Percentiles rank a stretch among this genome's conserved stretches.
Evolutionary conservation across 495 filamentous ascomycete genomes (phyloP).

Genomic region (Aspergillus nanangensis): DNA sequence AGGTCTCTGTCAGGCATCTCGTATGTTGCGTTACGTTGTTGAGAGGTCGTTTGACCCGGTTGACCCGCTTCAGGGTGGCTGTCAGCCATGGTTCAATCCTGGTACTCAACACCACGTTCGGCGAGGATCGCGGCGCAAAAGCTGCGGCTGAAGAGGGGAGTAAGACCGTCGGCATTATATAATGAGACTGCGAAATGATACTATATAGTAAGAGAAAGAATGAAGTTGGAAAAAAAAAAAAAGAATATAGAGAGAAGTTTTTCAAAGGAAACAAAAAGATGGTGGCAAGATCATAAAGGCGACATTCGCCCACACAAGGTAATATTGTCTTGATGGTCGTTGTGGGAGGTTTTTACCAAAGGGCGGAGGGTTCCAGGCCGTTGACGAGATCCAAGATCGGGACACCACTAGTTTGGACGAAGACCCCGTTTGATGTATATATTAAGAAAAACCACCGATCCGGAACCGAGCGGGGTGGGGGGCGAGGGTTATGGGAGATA

Average conservation of each 20-base stretch:
- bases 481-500: slow-evolving; percentile 20
- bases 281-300: slow-evolving; percentile 34
- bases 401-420: too few species aligned
- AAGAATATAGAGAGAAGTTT: slow-evolving; percentile 21
- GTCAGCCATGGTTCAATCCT: slow-evolving; percentile 99
- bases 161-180: slow-evolving; percentile 82
- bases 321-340: slow-evolving; percentile 4
- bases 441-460: slow-evolving; percentile 22
- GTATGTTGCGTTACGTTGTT: slow-evolving; percentile 98
- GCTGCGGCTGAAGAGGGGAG: slow-evolving; percentile 93
- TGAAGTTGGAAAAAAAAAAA: slow-evolving; percentile 29
- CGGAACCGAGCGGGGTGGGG: slow-evolving; percentile 10
- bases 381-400: background rate
- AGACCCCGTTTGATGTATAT: slow-evolving; percentile 7
- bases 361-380: too few species aligned
- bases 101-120: slow-evolving; percentile 88
- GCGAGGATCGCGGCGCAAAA: slow-evolving; percentile 92
- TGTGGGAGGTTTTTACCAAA: too few species aligned
- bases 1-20: slow-evolving; percentile 92
- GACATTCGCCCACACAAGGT: slow-evolving; percentile 43
- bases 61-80: slow-evolving; percentile 92
- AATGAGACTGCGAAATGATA: slow-evolving; percentile 26
- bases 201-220: slow-evolving; percentile 20
- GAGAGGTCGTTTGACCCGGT: slow-evolving; percentile 93
- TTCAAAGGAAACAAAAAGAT: slow-evolving; percentile 17